phyloP scores from a whole-genome alignment of 2,329 filamentous ascomycete species.

The Magnaporthiopsis incrustans region DNA sequence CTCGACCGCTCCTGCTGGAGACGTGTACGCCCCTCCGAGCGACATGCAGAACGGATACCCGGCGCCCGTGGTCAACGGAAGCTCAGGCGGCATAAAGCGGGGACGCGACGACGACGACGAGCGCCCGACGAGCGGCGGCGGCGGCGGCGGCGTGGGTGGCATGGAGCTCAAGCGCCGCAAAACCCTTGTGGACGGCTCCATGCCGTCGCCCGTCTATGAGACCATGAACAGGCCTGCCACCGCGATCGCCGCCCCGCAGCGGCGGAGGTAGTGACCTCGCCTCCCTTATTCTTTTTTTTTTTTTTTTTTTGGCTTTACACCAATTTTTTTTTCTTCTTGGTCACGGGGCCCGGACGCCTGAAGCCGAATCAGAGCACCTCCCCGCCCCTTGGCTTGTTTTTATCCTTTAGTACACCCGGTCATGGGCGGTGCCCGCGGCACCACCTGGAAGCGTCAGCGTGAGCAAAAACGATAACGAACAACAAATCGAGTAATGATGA shows the following conservation, averaged over 20 bases:
- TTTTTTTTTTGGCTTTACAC: no score
- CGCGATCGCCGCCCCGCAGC: conserved; percentile 17
- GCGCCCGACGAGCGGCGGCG: conserved; percentile 21
- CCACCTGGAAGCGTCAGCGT: neutral
- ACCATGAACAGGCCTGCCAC: conserved; percentile 18
- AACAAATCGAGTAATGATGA: conserved; percentile 1
- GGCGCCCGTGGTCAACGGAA: conserved; percentile 57
- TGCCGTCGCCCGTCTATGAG: conserved; percentile 24
- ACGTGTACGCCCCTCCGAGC: conserved; percentile 62
- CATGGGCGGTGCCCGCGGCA: neutral
- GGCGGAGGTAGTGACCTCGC: conserved; percentile 7
- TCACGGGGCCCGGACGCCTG: neutral
- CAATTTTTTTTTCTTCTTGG: neutral
- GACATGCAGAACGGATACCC: conserved; percentile 60
- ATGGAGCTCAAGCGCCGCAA: conserved; percentile 28
- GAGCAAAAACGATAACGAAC: neutral
- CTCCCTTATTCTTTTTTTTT: neutral
- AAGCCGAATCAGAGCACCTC: neutral
- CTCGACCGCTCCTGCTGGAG: conserved; percentile 57
- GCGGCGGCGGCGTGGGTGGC: conserved; percentile 5
- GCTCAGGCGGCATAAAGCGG: conserved; percentile 32
- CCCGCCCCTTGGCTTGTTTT: neutral
- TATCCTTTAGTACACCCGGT: neutral
- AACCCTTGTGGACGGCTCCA: conserved; percentile 22
- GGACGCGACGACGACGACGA: conserved; percentile 37